A percentile compares a stretch with the other conserved stretches of the same genome.
Conservation (phyloP, 2,329 filamentous ascomycete genomes). For the Colletotrichum karsti region DNA sequence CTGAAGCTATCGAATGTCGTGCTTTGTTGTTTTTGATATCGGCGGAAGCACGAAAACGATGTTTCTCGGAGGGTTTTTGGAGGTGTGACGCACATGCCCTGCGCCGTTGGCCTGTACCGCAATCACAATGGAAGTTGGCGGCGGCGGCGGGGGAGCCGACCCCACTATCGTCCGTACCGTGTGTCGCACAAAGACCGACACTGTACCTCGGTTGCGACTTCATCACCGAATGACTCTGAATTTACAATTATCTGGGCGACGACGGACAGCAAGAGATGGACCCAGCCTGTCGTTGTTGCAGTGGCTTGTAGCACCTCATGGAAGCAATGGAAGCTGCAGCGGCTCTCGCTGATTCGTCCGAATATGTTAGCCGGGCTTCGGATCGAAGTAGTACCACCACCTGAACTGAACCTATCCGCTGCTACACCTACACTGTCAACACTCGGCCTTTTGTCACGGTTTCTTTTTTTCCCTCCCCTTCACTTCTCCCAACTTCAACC, state of each 20-base stretch:
- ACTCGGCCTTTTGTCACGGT: background rate
- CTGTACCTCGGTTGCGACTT: constrained; percentile 14
- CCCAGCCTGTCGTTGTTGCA: background rate
- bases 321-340: background rate
- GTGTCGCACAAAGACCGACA: background rate
- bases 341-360: background rate
- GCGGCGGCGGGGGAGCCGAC: background rate
- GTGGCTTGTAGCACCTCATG: background rate
- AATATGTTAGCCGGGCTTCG: background rate
- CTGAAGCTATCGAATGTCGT: background rate
- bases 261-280: too few relatives aligned
- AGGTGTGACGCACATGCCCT: constrained; percentile 3
- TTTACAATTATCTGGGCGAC: too few relatives aligned
- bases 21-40: background rate
- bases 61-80: background rate
- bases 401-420: background rate
- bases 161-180: constrained; percentile 20
- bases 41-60: background rate
- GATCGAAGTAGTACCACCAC: background rate
- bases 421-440: background rate
- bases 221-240: constrained; percentile 3
- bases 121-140: too few relatives aligned
- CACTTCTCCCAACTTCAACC: background rate
- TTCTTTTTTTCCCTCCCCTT: background rate
- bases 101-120: too few relatives aligned